Evolutionary conservation across 805 yeast genomes (phyloP), one percentile per base, ranked within the genome.

Genomic region (Candida corydali): DNA sequence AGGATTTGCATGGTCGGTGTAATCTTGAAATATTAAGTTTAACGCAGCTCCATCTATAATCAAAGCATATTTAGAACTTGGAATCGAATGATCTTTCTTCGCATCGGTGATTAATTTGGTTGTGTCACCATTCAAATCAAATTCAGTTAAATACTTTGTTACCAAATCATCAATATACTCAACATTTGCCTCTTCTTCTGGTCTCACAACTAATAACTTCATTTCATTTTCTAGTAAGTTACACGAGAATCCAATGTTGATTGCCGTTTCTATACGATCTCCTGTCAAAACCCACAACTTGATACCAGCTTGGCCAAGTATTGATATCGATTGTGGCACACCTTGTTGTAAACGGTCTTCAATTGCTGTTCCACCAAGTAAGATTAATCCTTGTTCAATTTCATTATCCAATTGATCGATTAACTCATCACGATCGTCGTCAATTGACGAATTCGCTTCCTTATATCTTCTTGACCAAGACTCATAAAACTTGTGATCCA

Each of bases 241-340:
- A 60, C 91, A 84, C 11, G 86, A 78, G 52, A 80, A 84, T 1
- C 91, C 93, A 57, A 84, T 84, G 54, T 82, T 81, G 54, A 84
- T 84, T 3, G 93, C 93, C 8, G 93, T 84, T 58, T 84, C 93
- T 35, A 84, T 78, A 55, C 80, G 78, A 58, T 84, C 93, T 45
- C 93, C 93, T 8, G 93, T 84, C 20, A 84, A 66, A 36, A 84
- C 89, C 93, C 93, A 84, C 33, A 84, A 63, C 55, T 84, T 84
- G 49, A 84, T 79, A 33, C 93, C 93, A 0, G 89, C 91, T 32
- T 71, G 63, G 5, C 79, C 76, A 34, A 84, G 65, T 27, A 78
- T 55, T 11, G 81, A 73, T 47, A 84, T 84, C 1, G 91, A 69
- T 36, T 77, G 81, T 1, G 91, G 88, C 15, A 84, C 93, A 41